Base-by-base conservation (phyloP, 805 yeast genomes). In the Hemisphaericaspora nanyangensis region DNA sequence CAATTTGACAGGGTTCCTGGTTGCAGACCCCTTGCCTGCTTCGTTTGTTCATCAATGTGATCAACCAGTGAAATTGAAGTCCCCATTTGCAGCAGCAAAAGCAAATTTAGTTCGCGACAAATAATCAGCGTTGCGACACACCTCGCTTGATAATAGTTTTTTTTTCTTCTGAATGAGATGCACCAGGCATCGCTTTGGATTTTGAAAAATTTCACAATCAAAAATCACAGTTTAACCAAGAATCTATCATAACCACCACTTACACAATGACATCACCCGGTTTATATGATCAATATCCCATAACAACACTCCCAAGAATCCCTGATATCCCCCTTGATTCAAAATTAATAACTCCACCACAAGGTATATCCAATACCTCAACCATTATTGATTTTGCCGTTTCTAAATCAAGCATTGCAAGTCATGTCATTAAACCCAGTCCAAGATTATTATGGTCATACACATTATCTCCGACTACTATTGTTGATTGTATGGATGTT, bases 391-490 rank as follows among this genome's bases (percentile, higher is more conserved):
- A 76, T 49, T 48, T 77, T 34, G 80, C 76, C n/a, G 66, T 76
- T 33, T 70, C 77, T 41, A 78, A 76, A 36, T 76, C 80, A 28
- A 69, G 67, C 47, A 61, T 77, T 29, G 74, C 78, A 22, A 66
- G 75, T 27, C 75, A 70, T 49, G 60, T 76, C 26, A 68, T 74
- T 37, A 72, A 66, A 48, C 82, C 82, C 13, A 66, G 79, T 11
- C 82, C 82, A n/a, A 74, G 70, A 43, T 58, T 77, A 54, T 58
- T 69, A 29, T 76, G 81, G 81, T 72, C 80, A 3, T 63, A 67
- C 49, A 72, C 81, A 16, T 60, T 77, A 34, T 65, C 77, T 15
- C 81, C 81, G 6, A 61, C 65, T 19, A 58, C 72, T 15, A 43
- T 58, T 2, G 70, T 75, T 16, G 68, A 69, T 34, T 54, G 70